A percentile compares a stretch with the other conserved stretches of the same genome.
phyloP scores from a whole-genome alignment of 352 stramenopile genomes.

The Aphanomyces stellatus region DNA sequence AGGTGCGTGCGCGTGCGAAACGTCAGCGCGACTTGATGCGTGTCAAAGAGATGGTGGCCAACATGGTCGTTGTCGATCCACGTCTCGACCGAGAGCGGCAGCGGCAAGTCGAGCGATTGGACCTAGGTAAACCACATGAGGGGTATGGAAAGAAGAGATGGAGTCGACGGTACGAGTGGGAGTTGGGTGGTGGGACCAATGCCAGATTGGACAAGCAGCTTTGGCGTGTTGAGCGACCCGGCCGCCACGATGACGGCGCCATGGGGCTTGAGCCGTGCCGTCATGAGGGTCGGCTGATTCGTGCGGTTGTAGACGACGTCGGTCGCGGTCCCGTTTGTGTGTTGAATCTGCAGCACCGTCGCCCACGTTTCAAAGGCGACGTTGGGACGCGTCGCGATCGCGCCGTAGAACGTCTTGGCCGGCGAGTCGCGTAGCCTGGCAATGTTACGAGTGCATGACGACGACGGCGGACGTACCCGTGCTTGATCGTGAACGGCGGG shows the following conservation, averaged over 20 bases:
- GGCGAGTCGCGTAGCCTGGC: conserved; percentile 36
- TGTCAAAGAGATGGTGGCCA: conserved; percentile 52
- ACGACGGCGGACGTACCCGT: conserved; percentile 20
- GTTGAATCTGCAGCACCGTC: conserved; percentile 44
- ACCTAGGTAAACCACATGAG: conserved; percentile 1
- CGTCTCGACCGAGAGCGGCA: background rate
- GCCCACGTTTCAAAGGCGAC: conserved; percentile 42
- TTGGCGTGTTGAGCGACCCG: conserved; percentile 58
- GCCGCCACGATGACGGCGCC: conserved; percentile 67
- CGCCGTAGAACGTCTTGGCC: conserved; percentile 40
- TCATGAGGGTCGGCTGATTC: background rate
- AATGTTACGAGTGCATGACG: background rate
- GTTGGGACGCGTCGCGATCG: conserved; percentile 39
- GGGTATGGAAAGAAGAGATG: background rate
- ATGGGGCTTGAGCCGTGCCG: background rate
- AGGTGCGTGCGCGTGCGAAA: conserved; percentile 32
- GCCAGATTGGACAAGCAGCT: conserved; percentile 73
- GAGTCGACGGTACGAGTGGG: conserved; percentile 23
- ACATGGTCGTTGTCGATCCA: conserved; percentile 49
- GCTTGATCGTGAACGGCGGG: conserved; percentile 45
- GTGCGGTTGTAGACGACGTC: conserved; percentile 40
- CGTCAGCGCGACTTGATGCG: conserved; percentile 34
- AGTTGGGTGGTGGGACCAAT: conserved; percentile 59
- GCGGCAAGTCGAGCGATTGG: background rate
- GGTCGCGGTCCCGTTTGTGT: conserved; percentile 32